phyloP scores from a whole-genome alignment of 2,329 filamentous ascomycete genomes.

The Fulvia fulva region DNA sequence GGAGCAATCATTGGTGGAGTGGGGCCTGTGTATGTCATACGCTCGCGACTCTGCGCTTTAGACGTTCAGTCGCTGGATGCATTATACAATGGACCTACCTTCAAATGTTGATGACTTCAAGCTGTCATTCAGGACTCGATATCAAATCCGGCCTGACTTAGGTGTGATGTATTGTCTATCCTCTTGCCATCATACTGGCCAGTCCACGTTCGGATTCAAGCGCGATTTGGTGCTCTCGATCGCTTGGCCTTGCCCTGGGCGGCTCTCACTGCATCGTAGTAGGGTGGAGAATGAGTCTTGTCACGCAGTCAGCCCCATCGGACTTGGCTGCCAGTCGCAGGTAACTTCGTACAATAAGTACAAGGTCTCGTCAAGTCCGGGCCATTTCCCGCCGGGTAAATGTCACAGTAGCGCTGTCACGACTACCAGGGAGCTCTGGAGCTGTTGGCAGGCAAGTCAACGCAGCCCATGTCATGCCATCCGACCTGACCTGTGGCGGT shows the following conservation, averaged over 20 bases:
- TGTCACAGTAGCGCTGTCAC: neutral
- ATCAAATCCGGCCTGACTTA: too few relatives aligned
- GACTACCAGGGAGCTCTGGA: neutral
- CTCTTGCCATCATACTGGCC: too few relatives aligned
- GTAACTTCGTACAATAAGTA: too few relatives aligned
- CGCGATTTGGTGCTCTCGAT: too few relatives aligned
- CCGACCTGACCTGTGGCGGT: neutral
- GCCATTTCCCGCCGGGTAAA: neutral
- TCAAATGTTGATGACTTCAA: neutral
- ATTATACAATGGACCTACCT: neutral
- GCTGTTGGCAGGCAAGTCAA: neutral
- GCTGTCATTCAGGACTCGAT: neutral
- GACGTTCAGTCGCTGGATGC: neutral
- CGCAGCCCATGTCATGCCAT: neutral
- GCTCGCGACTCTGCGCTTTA: neutral
- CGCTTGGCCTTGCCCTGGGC: too few relatives aligned
- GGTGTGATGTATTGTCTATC: too few relatives aligned
- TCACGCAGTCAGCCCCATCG: too few relatives aligned
- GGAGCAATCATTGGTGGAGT: neutral
- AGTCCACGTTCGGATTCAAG: too few relatives aligned
- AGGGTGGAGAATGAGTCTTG: too few relatives aligned
- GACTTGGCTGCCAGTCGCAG: too few relatives aligned
- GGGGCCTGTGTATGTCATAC: neutral
- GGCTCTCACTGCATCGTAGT: too few relatives aligned
- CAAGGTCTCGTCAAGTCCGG: neutral